These are phyloP conservation scores for Colletotrichum eremochloae DNA, from an alignment of 2,329 filamentous ascomycete species.

Conservation along the genomic window DNA sequence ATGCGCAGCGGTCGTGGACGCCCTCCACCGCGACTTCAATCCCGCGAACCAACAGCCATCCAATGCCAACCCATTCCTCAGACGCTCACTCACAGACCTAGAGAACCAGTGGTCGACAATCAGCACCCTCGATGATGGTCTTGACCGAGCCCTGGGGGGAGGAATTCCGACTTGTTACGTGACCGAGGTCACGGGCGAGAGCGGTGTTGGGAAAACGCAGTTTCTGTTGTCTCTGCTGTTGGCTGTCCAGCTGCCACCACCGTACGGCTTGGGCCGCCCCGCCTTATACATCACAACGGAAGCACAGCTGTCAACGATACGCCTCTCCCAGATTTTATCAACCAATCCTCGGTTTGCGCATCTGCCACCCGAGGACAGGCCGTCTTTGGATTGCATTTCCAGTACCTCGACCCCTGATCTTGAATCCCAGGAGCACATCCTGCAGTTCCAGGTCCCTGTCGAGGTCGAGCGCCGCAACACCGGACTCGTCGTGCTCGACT, in stretches of 20 bases:
- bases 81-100: conserved; percentile 31
- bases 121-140: conserved; percentile 81
- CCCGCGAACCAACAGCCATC: conserved; percentile 14
- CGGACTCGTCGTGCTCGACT: conserved; percentile 89
- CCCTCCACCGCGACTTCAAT: conserved; percentile 73
- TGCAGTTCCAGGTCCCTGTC: conserved; percentile 92
- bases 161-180: conserved; percentile 86
- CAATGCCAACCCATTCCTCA: conserved; percentile 22
- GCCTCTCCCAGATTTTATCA: conserved; percentile 83
- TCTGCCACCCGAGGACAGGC: conserved; percentile 49
- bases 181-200: conserved; percentile 93
- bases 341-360: conserved; percentile 71
- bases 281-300: conserved; percentile 96
- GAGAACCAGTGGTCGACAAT: conserved; percentile 63
- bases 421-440: conserved; percentile 94
- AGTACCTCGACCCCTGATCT: conserved; percentile 89
- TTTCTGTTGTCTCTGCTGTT: conserved; percentile 88
- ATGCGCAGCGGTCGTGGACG: conserved; percentile 73
- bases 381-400: conserved; percentile 82
- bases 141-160: conserved; percentile 80
- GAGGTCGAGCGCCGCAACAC: conserved; percentile 81
- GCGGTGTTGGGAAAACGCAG: conserved; percentile 95
- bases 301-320: conserved; percentile 83
- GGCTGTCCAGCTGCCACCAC: conserved; percentile 83
- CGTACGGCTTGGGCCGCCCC: conserved; percentile 77